Evolutionary conservation across 805 yeast species (phyloP).

Genomic region (Teunomyces cretensis): DNA sequence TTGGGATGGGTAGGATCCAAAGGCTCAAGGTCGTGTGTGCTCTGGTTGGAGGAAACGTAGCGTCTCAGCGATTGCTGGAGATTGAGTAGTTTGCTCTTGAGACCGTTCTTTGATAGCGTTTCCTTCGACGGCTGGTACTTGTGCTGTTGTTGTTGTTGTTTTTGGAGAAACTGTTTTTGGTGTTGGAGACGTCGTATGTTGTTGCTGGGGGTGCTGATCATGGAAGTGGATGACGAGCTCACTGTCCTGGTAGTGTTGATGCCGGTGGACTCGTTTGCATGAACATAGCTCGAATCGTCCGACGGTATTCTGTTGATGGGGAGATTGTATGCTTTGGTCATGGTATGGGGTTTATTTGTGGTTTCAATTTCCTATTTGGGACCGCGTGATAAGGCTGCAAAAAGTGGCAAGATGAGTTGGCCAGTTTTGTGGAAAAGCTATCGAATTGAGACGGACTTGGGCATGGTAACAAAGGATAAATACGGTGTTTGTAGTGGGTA

Average conservation of each 20-base stretch:
- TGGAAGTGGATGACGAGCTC: constrained; percentile 37
- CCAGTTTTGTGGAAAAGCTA: no score
- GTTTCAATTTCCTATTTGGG: constrained; percentile 1
- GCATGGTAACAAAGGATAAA: no score
- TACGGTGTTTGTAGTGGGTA: no score
- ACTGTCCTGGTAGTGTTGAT: constrained; percentile 29
- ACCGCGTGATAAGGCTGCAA: constrained; percentile 6
- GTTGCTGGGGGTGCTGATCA: constrained; percentile 44
- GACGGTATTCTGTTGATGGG: constrained; percentile 8
- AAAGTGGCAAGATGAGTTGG: background rate
- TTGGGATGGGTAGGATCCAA: constrained; percentile 17
- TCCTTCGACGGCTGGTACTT: constrained; percentile 9
- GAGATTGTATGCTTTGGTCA: constrained; percentile 5
- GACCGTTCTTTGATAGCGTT: constrained; percentile 24
- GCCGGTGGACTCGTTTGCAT: constrained; percentile 6
- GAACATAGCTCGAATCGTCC: constrained; percentile 1
- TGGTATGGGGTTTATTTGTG: constrained; percentile 1
- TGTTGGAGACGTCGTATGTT: constrained; percentile 34
- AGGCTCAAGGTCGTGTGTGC: constrained; percentile 2
- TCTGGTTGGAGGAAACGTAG: background rate
- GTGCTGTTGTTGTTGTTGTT: constrained; percentile 8
- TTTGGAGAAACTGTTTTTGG: constrained; percentile 15
- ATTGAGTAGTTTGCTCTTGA: constrained; percentile 38
- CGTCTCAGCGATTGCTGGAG: constrained; percentile 38
- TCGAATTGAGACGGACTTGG: no score